A percentile compares a stretch with the other conserved stretches of the same genome.
phyloP scores from a whole-genome alignment of 192 early-diverging fungal species.

The Backusella liffmaniae region DNA sequence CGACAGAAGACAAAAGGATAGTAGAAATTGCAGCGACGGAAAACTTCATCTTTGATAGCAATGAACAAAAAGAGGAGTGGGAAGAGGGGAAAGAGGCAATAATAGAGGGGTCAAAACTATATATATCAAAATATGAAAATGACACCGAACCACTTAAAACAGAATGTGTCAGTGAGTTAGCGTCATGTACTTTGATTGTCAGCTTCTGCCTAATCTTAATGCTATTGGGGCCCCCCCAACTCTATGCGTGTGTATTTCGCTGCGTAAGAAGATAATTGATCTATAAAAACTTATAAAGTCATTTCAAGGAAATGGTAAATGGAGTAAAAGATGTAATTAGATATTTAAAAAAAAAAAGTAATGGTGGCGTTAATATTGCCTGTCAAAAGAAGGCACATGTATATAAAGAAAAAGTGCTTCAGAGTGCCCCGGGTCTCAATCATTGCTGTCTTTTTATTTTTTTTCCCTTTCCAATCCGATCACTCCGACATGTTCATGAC shows the following conservation, averaged over 20 bases:
- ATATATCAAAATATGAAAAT: background rate
- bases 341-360: background rate
- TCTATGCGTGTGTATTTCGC: background rate
- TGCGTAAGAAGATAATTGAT: background rate
- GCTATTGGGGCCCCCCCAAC: background rate
- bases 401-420: background rate
- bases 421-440: background rate
- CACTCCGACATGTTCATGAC: background rate
- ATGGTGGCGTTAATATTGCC: background rate
- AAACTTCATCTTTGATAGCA: conserved; percentile 23
- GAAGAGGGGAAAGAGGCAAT: background rate
- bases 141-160: background rate
- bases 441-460: background rate
- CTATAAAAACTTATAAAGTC: background rate
- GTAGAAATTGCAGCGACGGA: conserved; percentile 29
- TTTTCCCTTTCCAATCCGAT: background rate
- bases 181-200: background rate
- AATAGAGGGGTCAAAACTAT: background rate
- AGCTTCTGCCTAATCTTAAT: background rate
- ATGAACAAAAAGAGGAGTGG: background rate
- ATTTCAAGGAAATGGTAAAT: background rate
- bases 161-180: background rate
- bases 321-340: background rate
- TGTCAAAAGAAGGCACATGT: background rate
- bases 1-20: conserved; percentile 18